phyloP scores from a whole-genome alignment of 441 rosid genomes.

The Erodium texanum region DNA sequence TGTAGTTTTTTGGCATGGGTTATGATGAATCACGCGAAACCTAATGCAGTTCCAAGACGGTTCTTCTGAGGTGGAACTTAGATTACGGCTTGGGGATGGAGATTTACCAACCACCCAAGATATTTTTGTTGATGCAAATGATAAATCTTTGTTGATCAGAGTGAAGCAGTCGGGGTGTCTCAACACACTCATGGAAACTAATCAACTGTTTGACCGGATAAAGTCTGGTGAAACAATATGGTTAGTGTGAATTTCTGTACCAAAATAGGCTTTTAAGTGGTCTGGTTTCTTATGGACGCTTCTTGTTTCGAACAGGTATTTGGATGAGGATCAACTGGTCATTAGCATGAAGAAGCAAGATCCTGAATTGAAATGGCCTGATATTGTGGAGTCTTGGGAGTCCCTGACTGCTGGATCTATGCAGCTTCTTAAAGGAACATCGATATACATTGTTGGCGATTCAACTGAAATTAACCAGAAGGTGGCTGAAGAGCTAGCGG shows the following conservation, averaged over 20 bases:
- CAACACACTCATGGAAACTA: conserved; percentile 56
- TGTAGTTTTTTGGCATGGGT: too few relatives aligned
- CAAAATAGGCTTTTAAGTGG: neutral
- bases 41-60: conserved; percentile 64
- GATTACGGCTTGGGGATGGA: conserved; percentile 39
- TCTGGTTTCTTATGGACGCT: neutral
- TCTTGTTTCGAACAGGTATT: conserved; percentile 43
- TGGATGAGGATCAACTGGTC: conserved; percentile 73
- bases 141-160: conserved; percentile 43
- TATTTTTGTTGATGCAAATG: conserved; percentile 71
- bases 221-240: conserved; percentile 81
- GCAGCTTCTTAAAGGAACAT: conserved; percentile 85
- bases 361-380: conserved; percentile 82
- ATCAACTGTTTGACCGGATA: conserved; percentile 53
- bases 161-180: conserved; percentile 41
- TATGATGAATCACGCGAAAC: too few relatives aligned
- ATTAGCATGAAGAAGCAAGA: conserved; percentile 80
- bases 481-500: conserved; percentile 66
- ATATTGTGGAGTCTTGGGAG: conserved; percentile 84
- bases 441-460: conserved; percentile 70
- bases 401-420: conserved; percentile 63
- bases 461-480: conserved; percentile 68
- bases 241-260: conserved; percentile 25
- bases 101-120: conserved; percentile 46
- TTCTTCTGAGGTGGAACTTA: conserved; percentile 70